Evolutionary conservation across 345 rosid genomes (phyloP).

Genomic region (Durio zibethinus): DNA sequence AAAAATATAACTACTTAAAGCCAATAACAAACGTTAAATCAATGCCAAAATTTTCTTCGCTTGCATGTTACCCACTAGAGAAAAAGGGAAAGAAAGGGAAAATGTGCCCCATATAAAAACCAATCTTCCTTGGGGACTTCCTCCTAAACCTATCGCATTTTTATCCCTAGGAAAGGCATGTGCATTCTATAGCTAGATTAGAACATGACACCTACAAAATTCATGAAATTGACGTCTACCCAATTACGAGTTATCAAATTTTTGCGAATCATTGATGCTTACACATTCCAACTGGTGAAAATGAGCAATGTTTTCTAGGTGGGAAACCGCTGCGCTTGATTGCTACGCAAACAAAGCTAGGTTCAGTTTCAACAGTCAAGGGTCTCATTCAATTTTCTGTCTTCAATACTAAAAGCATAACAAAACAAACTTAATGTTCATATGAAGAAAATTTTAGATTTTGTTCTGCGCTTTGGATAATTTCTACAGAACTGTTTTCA

Average conservation of each 20-base stretch:
- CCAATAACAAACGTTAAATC: background rate
- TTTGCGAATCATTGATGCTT: background rate
- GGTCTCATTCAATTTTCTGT: background rate
- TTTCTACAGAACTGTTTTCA: too few species aligned
- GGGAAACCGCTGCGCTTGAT: background rate
- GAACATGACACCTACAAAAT: background rate
- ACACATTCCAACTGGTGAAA: background rate
- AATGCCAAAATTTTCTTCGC: background rate
- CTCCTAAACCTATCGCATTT: background rate
- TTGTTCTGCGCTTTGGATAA: too few species aligned
- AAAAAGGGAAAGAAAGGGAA: background rate
- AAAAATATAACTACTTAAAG: background rate
- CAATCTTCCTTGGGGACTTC: background rate
- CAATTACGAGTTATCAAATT: background rate
- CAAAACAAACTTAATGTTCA: background rate
- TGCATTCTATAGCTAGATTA: background rate
- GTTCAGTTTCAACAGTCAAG: background rate
- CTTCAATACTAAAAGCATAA: background rate
- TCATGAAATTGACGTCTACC: background rate
- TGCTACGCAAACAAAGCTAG: background rate
- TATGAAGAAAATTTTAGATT: background rate
- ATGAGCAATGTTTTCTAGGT: background rate
- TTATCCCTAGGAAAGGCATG: background rate
- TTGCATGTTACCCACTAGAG: background rate
- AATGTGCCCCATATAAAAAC: background rate